Conservation (phyloP, 2,329 filamentous ascomycete genomes). For the Alternaria incomplexa region DNA sequence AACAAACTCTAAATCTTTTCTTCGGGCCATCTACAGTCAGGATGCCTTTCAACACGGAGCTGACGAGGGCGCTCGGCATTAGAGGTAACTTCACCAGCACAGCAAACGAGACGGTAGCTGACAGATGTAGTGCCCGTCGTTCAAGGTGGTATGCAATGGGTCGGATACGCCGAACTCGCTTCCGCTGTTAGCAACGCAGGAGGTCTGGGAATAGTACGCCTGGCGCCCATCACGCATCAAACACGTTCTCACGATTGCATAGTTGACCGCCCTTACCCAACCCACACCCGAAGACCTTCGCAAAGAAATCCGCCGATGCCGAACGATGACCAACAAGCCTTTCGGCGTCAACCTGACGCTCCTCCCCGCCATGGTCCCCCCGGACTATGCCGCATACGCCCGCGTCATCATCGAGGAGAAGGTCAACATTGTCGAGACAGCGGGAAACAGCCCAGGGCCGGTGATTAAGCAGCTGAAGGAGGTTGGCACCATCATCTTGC, state of each 20-base stretch:
- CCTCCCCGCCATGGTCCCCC: constrained; percentile 85
- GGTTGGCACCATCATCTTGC: constrained; percentile 78
- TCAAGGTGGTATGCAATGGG: constrained; percentile 87
- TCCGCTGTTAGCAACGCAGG: constrained; percentile 72
- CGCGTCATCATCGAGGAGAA: constrained; percentile 94
- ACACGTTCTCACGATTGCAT: constrained; percentile 16
- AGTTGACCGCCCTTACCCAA: constrained; percentile 87
- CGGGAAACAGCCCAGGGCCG: constrained; percentile 86
- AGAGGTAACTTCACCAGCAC: constrained; percentile 40
- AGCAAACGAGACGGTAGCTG: constrained; percentile 43
- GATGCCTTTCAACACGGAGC: constrained; percentile 70
- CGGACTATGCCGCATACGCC: constrained; percentile 90
- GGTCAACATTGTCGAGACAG: constrained; percentile 88
- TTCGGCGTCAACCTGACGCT: constrained; percentile 97
- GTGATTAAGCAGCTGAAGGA: constrained; percentile 89
- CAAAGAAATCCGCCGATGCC: constrained; percentile 89
- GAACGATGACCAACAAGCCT: constrained; percentile 75
- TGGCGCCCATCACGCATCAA: background rate
- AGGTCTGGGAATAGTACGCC: constrained; percentile 70
- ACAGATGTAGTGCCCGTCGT: constrained; percentile 73
- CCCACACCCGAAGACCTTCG: constrained; percentile 89
- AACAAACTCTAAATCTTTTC: background rate
- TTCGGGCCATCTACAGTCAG: background rate
- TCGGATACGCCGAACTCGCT: constrained; percentile 80
- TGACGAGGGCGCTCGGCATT: constrained; percentile 67